These are phyloP conservation scores for Penicillium steckii DNA, from an alignment of 495 filamentous ascomycete genomes.

Conservation along the genomic window DNA sequence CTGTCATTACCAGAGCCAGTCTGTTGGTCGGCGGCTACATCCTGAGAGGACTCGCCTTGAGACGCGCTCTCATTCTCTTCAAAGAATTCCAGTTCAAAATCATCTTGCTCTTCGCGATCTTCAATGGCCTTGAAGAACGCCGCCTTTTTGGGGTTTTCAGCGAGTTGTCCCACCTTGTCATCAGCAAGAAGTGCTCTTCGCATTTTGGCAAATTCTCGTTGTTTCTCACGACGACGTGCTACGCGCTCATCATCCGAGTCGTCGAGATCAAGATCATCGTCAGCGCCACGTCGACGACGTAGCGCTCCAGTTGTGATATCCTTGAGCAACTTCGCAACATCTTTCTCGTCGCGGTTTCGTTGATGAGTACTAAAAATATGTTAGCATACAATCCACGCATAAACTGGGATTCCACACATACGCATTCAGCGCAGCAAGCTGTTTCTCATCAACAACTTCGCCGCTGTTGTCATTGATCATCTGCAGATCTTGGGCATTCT, in stretches of 20 bases:
- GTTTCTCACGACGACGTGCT: conserved; percentile 75
- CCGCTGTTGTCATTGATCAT: conserved; percentile 89
- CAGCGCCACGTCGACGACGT: conserved; percentile 71
- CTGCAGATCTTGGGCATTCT: conserved; percentile 66
- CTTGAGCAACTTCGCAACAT: conserved; percentile 83
- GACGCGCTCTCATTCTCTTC: conserved; percentile 49
- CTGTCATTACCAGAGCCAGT: conserved; percentile 20
- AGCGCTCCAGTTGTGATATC: conserved; percentile 87
- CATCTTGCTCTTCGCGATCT: conserved; percentile 76
- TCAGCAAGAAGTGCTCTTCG: conserved; percentile 86
- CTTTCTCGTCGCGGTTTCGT: conserved; percentile 61
- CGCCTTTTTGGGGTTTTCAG: conserved; percentile 82
- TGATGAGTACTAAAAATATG: conserved; percentile 33
- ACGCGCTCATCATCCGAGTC: conserved; percentile 84
- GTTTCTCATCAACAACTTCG: conserved; percentile 71
- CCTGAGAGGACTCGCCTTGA: conserved; percentile 47
- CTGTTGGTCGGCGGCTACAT: conserved; percentile 28
- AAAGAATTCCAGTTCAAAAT: conserved; percentile 72
- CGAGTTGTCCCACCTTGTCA: conserved; percentile 85
- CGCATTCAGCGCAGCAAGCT: conserved; percentile 85
- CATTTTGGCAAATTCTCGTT: conserved; percentile 88
- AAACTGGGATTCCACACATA: conserved; percentile 48
- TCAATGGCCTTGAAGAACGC: conserved; percentile 91
- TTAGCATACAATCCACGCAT: conserved; percentile 11
- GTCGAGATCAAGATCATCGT: conserved; percentile 74